These are phyloP conservation scores for Solanum etuberosum DNA, from an alignment of 257 asterid genomes.

Conservation along the genomic window DNA sequence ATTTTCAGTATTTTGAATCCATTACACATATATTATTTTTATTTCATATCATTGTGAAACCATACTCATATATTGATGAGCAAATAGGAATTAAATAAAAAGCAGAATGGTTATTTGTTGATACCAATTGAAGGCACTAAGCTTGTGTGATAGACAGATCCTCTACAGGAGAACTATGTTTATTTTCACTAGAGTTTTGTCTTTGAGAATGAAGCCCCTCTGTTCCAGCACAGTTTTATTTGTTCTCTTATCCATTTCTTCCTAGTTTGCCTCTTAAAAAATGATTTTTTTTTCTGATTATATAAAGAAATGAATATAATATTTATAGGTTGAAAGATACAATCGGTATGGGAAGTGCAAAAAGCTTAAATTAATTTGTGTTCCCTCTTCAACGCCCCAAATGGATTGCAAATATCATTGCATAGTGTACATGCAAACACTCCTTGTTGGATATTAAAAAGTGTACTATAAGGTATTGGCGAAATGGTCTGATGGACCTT, in stretches of 20 bases:
- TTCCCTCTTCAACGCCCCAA: not conserved
- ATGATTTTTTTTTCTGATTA: not conserved
- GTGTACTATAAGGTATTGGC: not conserved
- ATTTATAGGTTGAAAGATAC: not conserved
- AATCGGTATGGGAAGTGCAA: not conserved
- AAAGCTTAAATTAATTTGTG: not conserved
- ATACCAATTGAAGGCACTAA: not conserved
- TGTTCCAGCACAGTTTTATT: not conserved
- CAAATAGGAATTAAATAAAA: not conserved
- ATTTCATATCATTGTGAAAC: not conserved
- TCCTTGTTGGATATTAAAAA: not conserved
- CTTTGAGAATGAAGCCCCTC: not conserved
- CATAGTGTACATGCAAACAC: not conserved
- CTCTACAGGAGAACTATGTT: not conserved
- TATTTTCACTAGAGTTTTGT: not conserved
- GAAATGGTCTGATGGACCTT: too few relatives aligned
- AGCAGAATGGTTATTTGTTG: not conserved
- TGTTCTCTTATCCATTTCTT: not conserved
- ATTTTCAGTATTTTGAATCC: not conserved
- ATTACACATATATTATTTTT: not conserved
- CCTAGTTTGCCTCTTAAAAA: not conserved
- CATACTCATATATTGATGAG: not conserved
- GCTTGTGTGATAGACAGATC: not conserved
- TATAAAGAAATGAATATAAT: not conserved
- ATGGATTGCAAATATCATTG: not conserved